Percentiles rank a stretch among this genome's conserved stretches.
These are phyloP conservation scores for Fusarium sp. DNA, from an alignment of 2,329 filamentous ascomycete species.

Conservation along the genomic window DNA sequence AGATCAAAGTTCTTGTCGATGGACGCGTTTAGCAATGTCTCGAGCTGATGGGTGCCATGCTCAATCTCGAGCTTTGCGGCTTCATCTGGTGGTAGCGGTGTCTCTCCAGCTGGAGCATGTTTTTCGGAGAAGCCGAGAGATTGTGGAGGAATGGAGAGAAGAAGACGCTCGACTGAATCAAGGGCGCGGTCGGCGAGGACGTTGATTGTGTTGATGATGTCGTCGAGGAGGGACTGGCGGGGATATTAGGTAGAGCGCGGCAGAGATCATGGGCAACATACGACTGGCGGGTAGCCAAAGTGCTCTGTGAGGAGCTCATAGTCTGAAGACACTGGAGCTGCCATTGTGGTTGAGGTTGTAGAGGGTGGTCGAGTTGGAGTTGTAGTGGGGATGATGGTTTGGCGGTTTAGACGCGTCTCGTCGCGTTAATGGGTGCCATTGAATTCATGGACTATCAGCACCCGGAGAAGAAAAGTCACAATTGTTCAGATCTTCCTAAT, in stretches of 20 bases:
- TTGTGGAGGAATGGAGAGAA: slow-evolving; percentile 78
- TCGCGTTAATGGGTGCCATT: slow-evolving; percentile 19
- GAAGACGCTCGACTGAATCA: slow-evolving; percentile 85
- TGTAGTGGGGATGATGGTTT: slow-evolving; percentile 4
- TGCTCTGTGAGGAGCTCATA: slow-evolving; percentile 90
- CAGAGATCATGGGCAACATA: slow-evolving; percentile 58
- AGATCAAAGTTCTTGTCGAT: slow-evolving; percentile 89
- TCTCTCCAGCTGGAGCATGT: slow-evolving; percentile 52
- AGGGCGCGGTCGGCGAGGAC: slow-evolving; percentile 91
- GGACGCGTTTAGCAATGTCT: slow-evolving; percentile 82
- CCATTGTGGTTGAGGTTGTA: slow-evolving; percentile 42
- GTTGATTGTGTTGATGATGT: slow-evolving; percentile 97
- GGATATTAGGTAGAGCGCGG: background rate
- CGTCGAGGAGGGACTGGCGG: slow-evolving; percentile 87
- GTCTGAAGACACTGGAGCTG: slow-evolving; percentile 57
- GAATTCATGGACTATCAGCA: slow-evolving; percentile 2
- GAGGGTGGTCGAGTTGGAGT: slow-evolving; percentile 11
- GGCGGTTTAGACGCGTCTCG: slow-evolving; percentile 31
- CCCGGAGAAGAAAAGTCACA: background rate
- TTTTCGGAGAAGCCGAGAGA: slow-evolving; percentile 81
- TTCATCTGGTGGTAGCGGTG: slow-evolving; percentile 54
- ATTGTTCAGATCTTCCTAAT: background rate
- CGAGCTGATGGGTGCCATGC: slow-evolving; percentile 85
- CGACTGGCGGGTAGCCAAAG: slow-evolving; percentile 92
- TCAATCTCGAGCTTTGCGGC: slow-evolving; percentile 78